phyloP scores from a whole-genome alignment of 495 filamentous ascomycete species.

The Penicillium longicatenatum region DNA sequence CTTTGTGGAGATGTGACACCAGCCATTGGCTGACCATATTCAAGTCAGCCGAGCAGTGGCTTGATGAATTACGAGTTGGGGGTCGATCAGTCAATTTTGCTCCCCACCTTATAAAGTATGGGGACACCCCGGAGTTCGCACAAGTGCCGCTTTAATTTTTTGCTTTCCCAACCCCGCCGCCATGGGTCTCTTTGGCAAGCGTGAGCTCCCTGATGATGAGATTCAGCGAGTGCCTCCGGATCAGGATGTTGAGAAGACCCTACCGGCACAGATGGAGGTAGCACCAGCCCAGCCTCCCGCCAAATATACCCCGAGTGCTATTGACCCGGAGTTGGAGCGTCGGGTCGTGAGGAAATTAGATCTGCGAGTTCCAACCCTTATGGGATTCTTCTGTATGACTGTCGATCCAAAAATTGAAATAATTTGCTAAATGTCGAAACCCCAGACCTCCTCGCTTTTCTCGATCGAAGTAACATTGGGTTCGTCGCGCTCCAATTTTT shows the following conservation, averaged over 20 bases:
- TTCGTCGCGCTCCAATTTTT: constrained; percentile 22
- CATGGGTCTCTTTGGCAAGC: constrained; percentile 38
- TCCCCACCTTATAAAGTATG: constrained; percentile 4
- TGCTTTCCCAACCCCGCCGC: constrained; percentile 3
- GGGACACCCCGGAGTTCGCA: background rate
- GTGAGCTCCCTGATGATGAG: constrained; percentile 24
- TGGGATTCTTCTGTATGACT: constrained; percentile 55
- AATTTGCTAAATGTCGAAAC: background rate
- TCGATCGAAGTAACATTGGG: constrained; percentile 72
- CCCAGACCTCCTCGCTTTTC: constrained; percentile 62
- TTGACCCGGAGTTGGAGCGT: constrained; percentile 57
- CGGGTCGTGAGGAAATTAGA: constrained; percentile 64
- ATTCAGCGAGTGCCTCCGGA: constrained; percentile 23
- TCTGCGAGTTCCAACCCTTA: constrained; percentile 48
- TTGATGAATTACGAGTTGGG: background rate
- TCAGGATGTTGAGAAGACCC: constrained; percentile 38
- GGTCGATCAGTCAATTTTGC: constrained; percentile 2
- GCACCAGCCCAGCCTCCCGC: constrained; percentile 23
- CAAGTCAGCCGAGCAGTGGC: background rate
- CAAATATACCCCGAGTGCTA: constrained; percentile 13
- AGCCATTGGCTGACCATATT: background rate
- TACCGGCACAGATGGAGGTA: constrained; percentile 29
- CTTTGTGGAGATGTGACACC: background rate
- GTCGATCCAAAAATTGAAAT: background rate
- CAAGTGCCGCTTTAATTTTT: constrained; percentile 4